Evolutionary conservation across 208 protist genomes (phyloP).

Genomic region (Crithidia thermophila): DNA sequence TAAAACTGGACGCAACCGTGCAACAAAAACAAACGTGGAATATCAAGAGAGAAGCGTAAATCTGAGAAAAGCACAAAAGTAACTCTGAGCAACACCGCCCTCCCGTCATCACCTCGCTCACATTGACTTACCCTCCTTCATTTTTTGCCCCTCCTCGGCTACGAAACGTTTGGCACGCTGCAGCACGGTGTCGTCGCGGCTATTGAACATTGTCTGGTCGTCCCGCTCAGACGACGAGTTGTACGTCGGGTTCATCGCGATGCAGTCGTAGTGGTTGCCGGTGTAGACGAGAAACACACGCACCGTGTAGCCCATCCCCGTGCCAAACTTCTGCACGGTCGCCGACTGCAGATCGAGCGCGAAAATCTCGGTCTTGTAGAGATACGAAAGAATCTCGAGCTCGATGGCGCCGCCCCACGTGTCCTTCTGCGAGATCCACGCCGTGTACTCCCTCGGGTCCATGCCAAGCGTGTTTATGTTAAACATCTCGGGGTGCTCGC

Average conservation of each 20-base stretch:
- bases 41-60: too few relatives aligned
- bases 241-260: slow-evolving; percentile 85
- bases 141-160: slow-evolving; percentile 65
- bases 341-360: slow-evolving; percentile 86
- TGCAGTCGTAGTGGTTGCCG: slow-evolving; percentile 95
- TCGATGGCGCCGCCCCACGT: slow-evolving; percentile 95
- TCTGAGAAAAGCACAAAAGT: not conserved
- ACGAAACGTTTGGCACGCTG: slow-evolving; percentile 80
- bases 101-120: not conserved
- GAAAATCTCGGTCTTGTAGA: slow-evolving; percentile 92
- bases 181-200: slow-evolving; percentile 73
- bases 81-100: not conserved
- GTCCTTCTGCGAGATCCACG: slow-evolving; percentile 67
- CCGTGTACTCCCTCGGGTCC: slow-evolving; percentile 63
- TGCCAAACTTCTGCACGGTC: slow-evolving; percentile 81
- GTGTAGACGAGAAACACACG: slow-evolving; percentile 93
- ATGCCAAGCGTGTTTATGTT: slow-evolving; percentile 76
- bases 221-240: slow-evolving; percentile 64
- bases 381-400: slow-evolving; percentile 81
- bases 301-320: slow-evolving; percentile 77
- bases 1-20: too few relatives aligned
- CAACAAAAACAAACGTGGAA: too few relatives aligned
- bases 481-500: slow-evolving; percentile 74
- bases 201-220: slow-evolving; percentile 92
- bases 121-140: slow-evolving; percentile 23